Evolutionary conservation across 306 rosid genomes (phyloP), one percentile per base, ranked within the genome.

Genomic region (Cucurbita moschata): DNA sequence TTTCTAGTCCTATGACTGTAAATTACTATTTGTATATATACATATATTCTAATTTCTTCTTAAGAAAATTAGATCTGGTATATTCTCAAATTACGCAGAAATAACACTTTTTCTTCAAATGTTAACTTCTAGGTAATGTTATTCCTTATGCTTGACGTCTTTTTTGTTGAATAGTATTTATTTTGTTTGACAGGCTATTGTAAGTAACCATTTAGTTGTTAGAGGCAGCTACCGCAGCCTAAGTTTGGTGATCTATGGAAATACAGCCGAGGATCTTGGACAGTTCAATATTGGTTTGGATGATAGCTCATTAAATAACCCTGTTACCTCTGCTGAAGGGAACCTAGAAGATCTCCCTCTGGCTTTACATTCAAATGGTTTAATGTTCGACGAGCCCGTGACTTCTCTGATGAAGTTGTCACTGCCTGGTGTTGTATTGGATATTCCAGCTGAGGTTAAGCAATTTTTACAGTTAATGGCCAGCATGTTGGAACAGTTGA

Each of bases 141-240:
- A 4, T 49, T 70, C 50, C 56, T 30, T 70, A 35, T 69, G 74
- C 23, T 49, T 7, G 30, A 50, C 59, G 30, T 50, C 59, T 49
- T 67, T 30, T 14, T 5, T 11, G 40, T 75, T 76, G 60, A 76
- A 58, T 83, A 69, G 68, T 14, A 47, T 68, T 66, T 49, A 47
- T 68, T 65, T 21, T 68, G 43, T 47, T 80, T 75, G 79, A 79
- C 88, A 91, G 97, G 97, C 96, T 79, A 87, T 95, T 82, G 96
- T 95, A 64, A 88, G 97, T 61, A 91, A 85, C 81, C 99, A 95
- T 84, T 85, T 95, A 78, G 92, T 95, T 84, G 99, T 95, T 46
- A 85, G 99, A 81, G 99, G 97, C 51, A 95, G 97, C 82, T 95
- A 91, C 78, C 96, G 99, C 78, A 91, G 99, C 82, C 83, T 95